Evolutionary conservation across 140 eudicot genomes (phyloP).

Genomic region (Anethum foeniculum): DNA sequence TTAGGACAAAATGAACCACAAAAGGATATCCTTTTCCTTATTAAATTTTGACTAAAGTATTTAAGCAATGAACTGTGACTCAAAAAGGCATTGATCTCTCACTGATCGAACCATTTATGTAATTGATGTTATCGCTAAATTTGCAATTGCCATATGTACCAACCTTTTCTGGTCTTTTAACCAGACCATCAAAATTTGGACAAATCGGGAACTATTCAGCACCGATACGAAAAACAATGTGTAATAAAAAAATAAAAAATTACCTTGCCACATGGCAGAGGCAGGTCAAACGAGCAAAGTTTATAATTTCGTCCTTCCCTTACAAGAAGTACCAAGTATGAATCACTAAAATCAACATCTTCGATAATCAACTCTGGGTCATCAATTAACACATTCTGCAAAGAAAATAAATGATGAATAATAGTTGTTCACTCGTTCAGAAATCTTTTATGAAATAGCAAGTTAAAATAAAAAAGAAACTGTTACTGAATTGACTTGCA

Average conservation of each 20-base stretch:
- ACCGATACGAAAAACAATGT: neutral
- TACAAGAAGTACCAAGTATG: constrained; percentile 56
- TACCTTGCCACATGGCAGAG: constrained; percentile 50
- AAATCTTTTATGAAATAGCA: neutral
- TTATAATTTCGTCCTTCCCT: constrained; percentile 45
- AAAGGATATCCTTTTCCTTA: neutral
- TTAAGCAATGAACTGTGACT: neutral
- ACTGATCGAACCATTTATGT: neutral
- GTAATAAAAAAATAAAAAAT: neutral
- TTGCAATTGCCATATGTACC: neutral
- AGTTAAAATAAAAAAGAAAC: neutral
- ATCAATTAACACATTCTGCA: constrained; percentile 66
- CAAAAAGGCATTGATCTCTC: neutral
- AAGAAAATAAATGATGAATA: constrained; percentile 1
- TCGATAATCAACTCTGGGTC: constrained; percentile 44
- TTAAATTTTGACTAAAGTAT: too few relatives aligned
- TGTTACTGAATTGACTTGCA: neutral
- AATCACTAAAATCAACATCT: constrained; percentile 77
- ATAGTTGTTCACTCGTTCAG: neutral
- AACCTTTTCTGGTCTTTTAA: neutral
- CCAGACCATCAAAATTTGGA: neutral
- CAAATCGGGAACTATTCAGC: neutral
- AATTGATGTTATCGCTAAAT: neutral
- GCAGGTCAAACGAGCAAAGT: constrained; percentile 62
- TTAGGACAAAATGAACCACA: neutral